Evolutionary conservation across 768 basidiomycete species (phyloP), one percentile per base, ranked within the genome.

Genomic region (Hemileccinum impolitum): DNA sequence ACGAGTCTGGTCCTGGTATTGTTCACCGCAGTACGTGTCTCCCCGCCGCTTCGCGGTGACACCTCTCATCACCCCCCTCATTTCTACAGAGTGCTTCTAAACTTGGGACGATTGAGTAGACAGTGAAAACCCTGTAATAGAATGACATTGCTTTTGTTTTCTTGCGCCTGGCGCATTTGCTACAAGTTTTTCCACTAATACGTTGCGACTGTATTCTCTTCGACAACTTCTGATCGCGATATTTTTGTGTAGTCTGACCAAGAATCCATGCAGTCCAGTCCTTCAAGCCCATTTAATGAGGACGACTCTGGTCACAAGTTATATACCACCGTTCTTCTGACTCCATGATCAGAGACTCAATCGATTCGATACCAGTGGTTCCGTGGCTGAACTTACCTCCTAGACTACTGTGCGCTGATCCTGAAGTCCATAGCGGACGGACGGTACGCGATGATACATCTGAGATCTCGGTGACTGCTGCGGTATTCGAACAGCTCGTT

Each of bases 1-100:
- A 93, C 67, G 91, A 90, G 69, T 79, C 78, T 48, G 86, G 87
- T 39, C 86, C 87, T 54, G 82, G 79, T 49, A 88, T 89, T 53
- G 84, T 87, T 57, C 87, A 88, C 61, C 86, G 85, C 76, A 87
- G 81, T 82, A 66, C 53, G 79, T 77, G 18, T 43, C 17, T 23
- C 45, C n/a, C 39, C n/a, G 3, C 8, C 26, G 17, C 9, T 4
- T n/a, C 3, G 0, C 10, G 10, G 25, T 39, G 4, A 8, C 25
- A 11, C 21, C 15, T 50, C 47, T 50, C 37, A 51, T 19, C n/a
- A 5, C 0, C 15, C 28, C 21, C 14, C 44, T 25, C 18, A 5
- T 45, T 35, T 39, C 19, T 28, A 25, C 52, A 62, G 61, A 56
- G 49, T 70, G 50, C 55, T 63, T 57, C 63, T 64, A 63, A 55